A percentile compares a stretch with the other conserved stretches of the same genome.
Evolutionary conservation across 2,329 filamentous ascomycete genomes (phyloP).

Genomic region (Laburnicola sp.): DNA sequence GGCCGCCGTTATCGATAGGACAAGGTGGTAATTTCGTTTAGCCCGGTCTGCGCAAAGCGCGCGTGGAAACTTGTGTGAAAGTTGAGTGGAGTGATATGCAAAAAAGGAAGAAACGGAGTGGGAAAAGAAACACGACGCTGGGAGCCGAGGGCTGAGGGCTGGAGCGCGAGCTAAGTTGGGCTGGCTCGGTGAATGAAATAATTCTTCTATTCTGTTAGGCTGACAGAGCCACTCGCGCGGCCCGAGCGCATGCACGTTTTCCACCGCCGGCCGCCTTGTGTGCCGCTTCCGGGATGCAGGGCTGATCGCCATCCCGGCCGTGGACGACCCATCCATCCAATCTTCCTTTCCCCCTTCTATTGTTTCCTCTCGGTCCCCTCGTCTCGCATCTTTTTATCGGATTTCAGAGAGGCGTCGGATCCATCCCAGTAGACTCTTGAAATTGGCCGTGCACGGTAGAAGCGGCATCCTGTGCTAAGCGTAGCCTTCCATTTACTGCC

Average conservation of each 20-base stretch:
- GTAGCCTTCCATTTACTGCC: too few species aligned
- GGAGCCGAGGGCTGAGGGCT: background rate
- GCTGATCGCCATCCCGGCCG: background rate
- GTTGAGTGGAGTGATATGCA: conserved; percentile 2
- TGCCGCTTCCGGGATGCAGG: conserved; percentile 2
- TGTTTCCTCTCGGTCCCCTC: background rate
- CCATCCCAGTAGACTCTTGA: too few species aligned
- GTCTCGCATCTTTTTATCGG: too few species aligned
- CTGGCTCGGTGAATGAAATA: conserved; percentile 7
- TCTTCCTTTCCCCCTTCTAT: background rate
- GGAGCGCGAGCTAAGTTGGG: conserved; percentile 2
- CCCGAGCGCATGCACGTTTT: conserved; percentile 5
- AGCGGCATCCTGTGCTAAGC: too few species aligned
- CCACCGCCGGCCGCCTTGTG: background rate
- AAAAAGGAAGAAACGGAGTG: background rate
- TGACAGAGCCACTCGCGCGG: background rate
- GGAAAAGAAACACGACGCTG: background rate
- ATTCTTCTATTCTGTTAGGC: conserved; percentile 1
- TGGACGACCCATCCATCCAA: background rate
- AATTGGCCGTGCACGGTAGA: too few species aligned
- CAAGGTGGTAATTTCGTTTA: conserved; percentile 2
- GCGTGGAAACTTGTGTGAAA: background rate
- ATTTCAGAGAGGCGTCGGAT: too few species aligned
- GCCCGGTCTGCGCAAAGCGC: conserved; percentile 3
- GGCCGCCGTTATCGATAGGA: conserved; percentile 5